Evolutionary conservation across 495 filamentous ascomycete species (phyloP).

Genomic region (Elasticomyces elasticus): DNA sequence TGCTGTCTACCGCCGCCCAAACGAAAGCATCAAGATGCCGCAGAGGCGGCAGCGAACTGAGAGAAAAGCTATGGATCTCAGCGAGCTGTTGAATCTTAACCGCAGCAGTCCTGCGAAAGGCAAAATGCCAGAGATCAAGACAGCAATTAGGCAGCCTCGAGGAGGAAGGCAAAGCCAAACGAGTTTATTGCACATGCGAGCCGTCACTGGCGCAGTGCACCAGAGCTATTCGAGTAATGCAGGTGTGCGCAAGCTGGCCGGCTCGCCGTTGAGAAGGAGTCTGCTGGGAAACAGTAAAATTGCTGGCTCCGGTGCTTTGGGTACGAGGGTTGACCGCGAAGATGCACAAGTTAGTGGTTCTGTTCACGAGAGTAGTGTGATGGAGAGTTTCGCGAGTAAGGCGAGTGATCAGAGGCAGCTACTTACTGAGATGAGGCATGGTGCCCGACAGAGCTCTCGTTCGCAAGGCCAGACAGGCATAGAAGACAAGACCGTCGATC

Average conservation of each 20-base stretch:
- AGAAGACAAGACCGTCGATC: background rate
- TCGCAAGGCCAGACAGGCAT: background rate
- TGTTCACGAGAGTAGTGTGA: background rate
- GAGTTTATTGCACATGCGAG: constrained; percentile 5
- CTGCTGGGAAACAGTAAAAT: constrained; percentile 15
- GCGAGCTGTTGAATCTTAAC: constrained; percentile 9
- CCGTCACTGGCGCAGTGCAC: background rate
- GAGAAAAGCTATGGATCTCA: constrained; percentile 13
- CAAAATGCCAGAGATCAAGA: background rate
- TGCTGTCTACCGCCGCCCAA: constrained; percentile 9
- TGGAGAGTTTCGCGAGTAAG: constrained; percentile 15
- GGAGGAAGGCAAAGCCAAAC: background rate
- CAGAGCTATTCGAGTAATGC: background rate
- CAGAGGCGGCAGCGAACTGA: background rate
- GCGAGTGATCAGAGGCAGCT: constrained; percentile 20
- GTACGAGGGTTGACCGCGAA: background rate
- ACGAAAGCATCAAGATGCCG: background rate
- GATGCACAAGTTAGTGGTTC: background rate
- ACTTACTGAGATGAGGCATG: constrained; percentile 8
- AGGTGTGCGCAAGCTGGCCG: background rate
- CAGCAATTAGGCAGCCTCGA: background rate
- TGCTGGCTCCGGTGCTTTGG: background rate
- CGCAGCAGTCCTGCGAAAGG: background rate
- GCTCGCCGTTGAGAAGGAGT: constrained; percentile 16
- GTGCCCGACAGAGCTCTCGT: background rate